phyloP scores from a whole-genome alignment of 805 yeast genomes.

The Lachancea lanzarotensis region DNA sequence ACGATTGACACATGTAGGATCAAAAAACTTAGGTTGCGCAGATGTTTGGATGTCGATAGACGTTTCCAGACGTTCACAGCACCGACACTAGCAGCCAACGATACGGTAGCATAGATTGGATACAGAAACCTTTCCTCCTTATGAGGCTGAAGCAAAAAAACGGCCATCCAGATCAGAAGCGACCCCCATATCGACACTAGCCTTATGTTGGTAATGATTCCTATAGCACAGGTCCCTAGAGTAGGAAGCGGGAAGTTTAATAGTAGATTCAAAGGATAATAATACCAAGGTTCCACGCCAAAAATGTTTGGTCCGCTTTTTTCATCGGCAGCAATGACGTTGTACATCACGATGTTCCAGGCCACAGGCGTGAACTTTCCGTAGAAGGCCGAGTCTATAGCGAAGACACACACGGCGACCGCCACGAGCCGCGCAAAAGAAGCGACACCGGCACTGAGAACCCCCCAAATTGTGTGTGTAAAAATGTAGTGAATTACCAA shows the following conservation, averaged over 20 bases:
- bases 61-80: slow-evolving; percentile 20
- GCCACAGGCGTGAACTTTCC: slow-evolving; percentile 62
- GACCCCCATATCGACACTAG: slow-evolving; percentile 40
- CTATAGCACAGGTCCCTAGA: slow-evolving; percentile 26
- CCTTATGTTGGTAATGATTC: slow-evolving; percentile 19
- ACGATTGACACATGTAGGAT: background rate
- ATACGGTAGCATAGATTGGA: slow-evolving; percentile 70
- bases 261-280: slow-evolving; percentile 60
- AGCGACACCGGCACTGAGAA: slow-evolving; percentile 26
- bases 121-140: slow-evolving; percentile 90
- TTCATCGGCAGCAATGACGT: slow-evolving; percentile 62
- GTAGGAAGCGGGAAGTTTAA: slow-evolving; percentile 60
- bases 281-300: slow-evolving; percentile 75
- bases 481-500: slow-evolving; percentile 38
- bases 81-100: slow-evolving; percentile 54
- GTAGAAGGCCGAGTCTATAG: slow-evolving; percentile 59
- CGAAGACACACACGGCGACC: slow-evolving; percentile 17
- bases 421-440: slow-evolving; percentile 17
- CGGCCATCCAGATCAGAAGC: slow-evolving; percentile 54
- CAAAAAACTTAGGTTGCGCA: background rate
- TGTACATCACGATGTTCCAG: slow-evolving; percentile 73
- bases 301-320: slow-evolving; percentile 81
- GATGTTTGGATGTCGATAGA: background rate
- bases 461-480: slow-evolving; percentile 21
- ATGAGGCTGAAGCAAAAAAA: slow-evolving; percentile 75